phyloP scores from a whole-genome alignment of 371 early-diverging fungal species.

The Haplosporangium sp. region DNA sequence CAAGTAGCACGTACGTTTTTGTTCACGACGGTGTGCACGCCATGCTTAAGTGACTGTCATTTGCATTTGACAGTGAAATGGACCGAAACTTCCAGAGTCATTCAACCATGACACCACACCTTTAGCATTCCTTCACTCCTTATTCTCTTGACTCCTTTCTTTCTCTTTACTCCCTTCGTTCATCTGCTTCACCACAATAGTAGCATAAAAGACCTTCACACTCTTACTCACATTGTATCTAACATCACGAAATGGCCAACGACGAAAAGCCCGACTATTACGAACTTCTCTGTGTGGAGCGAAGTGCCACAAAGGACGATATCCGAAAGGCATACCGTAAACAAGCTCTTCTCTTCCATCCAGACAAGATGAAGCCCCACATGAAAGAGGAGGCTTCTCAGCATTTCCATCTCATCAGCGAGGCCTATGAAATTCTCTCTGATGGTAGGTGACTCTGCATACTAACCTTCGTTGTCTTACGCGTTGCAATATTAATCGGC shows the following conservation, averaged over 20 bases:
- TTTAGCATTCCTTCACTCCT: conserved; percentile 32
- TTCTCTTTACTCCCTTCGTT: conserved; percentile 18
- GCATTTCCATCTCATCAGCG: conserved; percentile 85
- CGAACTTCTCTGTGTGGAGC: conserved; percentile 85
- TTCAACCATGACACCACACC: too few species aligned
- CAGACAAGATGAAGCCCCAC: conserved; percentile 74
- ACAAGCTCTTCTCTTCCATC: conserved; percentile 90
- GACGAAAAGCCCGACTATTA: conserved; percentile 86
- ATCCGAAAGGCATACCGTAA: conserved; percentile 94
- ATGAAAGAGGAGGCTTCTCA: conserved; percentile 78
- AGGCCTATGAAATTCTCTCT: conserved; percentile 87
- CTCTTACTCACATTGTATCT: conserved; percentile 10
- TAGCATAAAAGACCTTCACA: not conserved
- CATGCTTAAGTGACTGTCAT: too few species aligned
- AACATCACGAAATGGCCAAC: not conserved
- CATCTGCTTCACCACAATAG: conserved; percentile 3
- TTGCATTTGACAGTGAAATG: too few species aligned
- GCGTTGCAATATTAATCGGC: not conserved
- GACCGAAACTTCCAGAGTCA: too few species aligned
- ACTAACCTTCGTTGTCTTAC: not conserved
- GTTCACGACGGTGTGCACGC: too few species aligned
- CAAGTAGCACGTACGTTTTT: too few species aligned
- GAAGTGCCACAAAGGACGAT: conserved; percentile 76
- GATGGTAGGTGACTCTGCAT: conserved; percentile 53
- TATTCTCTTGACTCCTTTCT: conserved; percentile 36